These are phyloP conservation scores for Scopulariopsis brevicaulis DNA, from an alignment of 2,329 filamentous ascomycete species.

Conservation along the genomic window DNA sequence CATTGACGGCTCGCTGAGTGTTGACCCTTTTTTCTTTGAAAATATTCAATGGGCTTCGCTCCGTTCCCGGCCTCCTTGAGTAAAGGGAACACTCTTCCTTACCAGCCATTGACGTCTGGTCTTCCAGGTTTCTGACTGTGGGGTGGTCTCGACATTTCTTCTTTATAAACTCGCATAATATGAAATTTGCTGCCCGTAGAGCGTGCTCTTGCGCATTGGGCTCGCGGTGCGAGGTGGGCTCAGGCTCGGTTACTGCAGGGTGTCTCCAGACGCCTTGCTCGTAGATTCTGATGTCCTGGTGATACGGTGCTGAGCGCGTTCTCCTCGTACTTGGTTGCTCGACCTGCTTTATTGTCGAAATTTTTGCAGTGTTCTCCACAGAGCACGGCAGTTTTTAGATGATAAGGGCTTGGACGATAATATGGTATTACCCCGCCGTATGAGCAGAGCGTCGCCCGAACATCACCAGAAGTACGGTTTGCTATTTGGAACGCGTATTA, in stretches of 20 bases:
- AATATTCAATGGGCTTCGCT: constrained; percentile 34
- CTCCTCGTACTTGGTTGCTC: too few relatives aligned
- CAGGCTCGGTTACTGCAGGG: too few relatives aligned
- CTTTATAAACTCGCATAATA: neutral
- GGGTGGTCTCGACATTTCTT: constrained; percentile 34
- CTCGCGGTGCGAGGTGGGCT: neutral
- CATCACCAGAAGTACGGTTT: neutral
- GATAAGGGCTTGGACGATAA: too few relatives aligned
- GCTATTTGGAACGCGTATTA: neutral
- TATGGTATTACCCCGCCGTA: too few relatives aligned
- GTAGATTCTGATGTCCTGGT: too few relatives aligned
- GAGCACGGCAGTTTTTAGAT: too few relatives aligned
- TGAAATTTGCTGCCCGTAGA: neutral
- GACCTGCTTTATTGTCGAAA: too few relatives aligned
- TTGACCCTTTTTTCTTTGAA: constrained; percentile 18
- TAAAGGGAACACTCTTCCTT: constrained; percentile 32
- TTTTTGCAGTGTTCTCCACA: too few relatives aligned
- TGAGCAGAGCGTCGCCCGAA: too few relatives aligned
- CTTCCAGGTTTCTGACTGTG: constrained; percentile 36
- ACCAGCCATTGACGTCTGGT: constrained; percentile 28
- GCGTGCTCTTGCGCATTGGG: neutral
- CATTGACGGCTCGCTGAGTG: constrained; percentile 41
- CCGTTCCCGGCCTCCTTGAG: constrained; percentile 44
- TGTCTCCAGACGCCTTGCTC: too few relatives aligned
- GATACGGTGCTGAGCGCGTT: too few relatives aligned